A percentile compares a stretch with the other conserved stretches of the same genome.
Conservation (phyloP, 2,329 filamentous ascomycete genomes). For the Talaromyces sp. region DNA sequence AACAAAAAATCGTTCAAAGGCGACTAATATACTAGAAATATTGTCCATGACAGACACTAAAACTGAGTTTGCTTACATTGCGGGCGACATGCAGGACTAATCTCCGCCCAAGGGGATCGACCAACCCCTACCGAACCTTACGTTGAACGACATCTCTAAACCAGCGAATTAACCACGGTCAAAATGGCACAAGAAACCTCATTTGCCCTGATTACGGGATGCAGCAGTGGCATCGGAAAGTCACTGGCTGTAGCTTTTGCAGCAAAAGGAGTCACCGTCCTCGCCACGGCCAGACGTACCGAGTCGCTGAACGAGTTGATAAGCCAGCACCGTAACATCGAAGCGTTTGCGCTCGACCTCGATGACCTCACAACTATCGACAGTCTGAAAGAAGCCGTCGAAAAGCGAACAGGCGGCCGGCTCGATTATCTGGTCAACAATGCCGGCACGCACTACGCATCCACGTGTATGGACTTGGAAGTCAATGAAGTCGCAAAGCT, state of each 20-base stretch:
- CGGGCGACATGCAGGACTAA: not conserved
- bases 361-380: not conserved
- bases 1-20: too few relatives aligned
- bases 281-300: slow-evolving; percentile 3
- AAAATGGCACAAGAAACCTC: not conserved
- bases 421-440: slow-evolving; percentile 1
- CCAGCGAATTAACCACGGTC: not conserved
- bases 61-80: not conserved
- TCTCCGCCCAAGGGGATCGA: not conserved
- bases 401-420: not conserved
- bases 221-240: slow-evolving; percentile 6
- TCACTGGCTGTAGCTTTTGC: slow-evolving; percentile 4
- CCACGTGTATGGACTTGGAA: not conserved
- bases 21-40: too few relatives aligned
- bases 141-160: not conserved
- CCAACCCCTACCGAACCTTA: not conserved
- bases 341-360: not conserved
- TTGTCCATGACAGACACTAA: too few relatives aligned
- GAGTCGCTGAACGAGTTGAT: not conserved
- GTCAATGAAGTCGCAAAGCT: not conserved
- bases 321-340: not conserved
- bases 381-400: not conserved
- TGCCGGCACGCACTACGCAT: not conserved
- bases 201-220: slow-evolving; percentile 6
- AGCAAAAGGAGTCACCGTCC: not conserved